Conservation (phyloP, 2,329 filamentous ascomycete species). For the Curvularia spicifera region DNA sequence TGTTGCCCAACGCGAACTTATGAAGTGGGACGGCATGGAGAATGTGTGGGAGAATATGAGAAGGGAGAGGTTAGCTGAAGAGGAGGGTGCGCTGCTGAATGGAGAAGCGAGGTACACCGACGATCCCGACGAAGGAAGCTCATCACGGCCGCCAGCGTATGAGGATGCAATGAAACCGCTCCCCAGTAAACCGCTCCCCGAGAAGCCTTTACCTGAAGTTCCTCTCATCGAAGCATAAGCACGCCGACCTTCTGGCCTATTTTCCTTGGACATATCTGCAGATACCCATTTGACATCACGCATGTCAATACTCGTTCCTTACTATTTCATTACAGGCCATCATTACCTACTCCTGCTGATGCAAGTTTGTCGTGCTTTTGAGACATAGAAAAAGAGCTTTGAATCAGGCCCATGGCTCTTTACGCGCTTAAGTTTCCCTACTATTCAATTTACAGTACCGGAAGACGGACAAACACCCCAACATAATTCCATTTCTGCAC, state of each 20-base stretch:
- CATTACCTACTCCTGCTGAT: neutral
- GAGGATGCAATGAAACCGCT: constrained; percentile 28
- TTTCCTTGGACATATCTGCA: neutral
- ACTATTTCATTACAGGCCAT: neutral
- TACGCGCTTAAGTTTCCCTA: neutral
- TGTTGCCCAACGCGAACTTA: constrained; percentile 36
- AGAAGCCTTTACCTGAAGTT: constrained; percentile 45
- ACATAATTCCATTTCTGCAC: neutral
- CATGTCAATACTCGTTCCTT: neutral
- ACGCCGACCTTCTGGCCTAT: neutral
- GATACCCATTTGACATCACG: neutral
- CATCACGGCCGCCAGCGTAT: constrained; percentile 11
- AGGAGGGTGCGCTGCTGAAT: constrained; percentile 33
- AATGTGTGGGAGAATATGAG: constrained; percentile 42
- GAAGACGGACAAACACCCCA: neutral
- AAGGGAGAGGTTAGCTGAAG: constrained; percentile 28
- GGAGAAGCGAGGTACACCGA: constrained; percentile 31
- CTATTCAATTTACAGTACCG: neutral
- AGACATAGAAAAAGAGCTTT: neutral
- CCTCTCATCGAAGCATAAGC: constrained; percentile 43
- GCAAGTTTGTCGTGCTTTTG: neutral
- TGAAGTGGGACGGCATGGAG: constrained; percentile 45
- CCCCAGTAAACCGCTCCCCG: constrained; percentile 43
- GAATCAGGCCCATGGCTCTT: neutral
- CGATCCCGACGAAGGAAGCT: constrained; percentile 28